Evolutionary conservation across 2,329 filamentous ascomycete species (phyloP).

Genomic region (Xylariaceae sp.): DNA sequence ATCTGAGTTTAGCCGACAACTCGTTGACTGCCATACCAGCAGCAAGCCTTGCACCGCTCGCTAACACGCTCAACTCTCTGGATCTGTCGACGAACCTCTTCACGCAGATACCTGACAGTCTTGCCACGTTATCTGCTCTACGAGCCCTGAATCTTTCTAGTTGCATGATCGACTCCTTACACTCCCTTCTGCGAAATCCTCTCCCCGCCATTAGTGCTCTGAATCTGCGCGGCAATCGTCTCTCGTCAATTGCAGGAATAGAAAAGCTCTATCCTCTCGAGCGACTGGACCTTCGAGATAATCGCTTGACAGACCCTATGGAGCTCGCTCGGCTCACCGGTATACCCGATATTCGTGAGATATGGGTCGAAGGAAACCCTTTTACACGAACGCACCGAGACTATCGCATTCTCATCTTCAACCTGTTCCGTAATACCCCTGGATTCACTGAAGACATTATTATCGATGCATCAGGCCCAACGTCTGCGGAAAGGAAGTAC

Average conservation of each 20-base stretch:
- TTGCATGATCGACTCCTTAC: slow-evolving; percentile 94
- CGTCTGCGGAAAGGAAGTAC: slow-evolving; percentile 78
- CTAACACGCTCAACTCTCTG: slow-evolving; percentile 83
- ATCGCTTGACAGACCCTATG: slow-evolving; percentile 81
- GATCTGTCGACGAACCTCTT: slow-evolving; percentile 93
- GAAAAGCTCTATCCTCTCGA: slow-evolving; percentile 86
- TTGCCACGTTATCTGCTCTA: slow-evolving; percentile 80
- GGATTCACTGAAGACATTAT: slow-evolving; percentile 87
- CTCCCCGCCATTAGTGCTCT: slow-evolving; percentile 89
- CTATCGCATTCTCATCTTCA: slow-evolving; percentile 90
- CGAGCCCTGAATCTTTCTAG: slow-evolving; percentile 89
- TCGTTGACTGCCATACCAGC: slow-evolving; percentile 74
- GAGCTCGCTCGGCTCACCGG: slow-evolving; percentile 85
- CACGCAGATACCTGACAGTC: slow-evolving; percentile 85
- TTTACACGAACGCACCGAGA: slow-evolving; percentile 82
- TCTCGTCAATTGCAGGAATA: slow-evolving; percentile 81
- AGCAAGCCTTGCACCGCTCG: slow-evolving; percentile 71
- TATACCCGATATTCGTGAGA: slow-evolving; percentile 84
- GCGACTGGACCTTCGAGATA: slow-evolving; percentile 85
- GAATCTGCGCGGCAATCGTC: slow-evolving; percentile 82
- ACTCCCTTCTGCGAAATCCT: slow-evolving; percentile 78
- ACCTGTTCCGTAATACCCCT: slow-evolving; percentile 83
- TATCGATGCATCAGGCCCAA: slow-evolving; percentile 78
- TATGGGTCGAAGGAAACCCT: slow-evolving; percentile 89
- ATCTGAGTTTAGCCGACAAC: slow-evolving; percentile 89